Evolutionary conservation across 2,329 filamentous ascomycete species (phyloP), one percentile per base, ranked within the genome.

Genomic region (Aspergillus chevalieri): DNA sequence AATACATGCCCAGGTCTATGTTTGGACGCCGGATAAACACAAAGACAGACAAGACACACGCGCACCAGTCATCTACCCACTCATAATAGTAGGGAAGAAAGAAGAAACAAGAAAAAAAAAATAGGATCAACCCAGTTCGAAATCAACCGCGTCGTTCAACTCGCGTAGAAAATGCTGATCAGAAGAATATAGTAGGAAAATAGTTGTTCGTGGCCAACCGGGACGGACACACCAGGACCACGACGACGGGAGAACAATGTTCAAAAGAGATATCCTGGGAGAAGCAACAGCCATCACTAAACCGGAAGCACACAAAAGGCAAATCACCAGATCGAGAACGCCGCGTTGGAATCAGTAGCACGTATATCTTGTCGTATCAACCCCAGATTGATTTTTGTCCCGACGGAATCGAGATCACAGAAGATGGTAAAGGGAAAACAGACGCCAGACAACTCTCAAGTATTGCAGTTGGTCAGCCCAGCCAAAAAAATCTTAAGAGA

Each of bases 1-100:
- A 26, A 61, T 60, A 66, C 62, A 69, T 68, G 65, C 66, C 67
- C 67, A 65, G 61, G 65, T 70, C 67, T 70, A 70, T 70, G 58
- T 62, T 61, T 67, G 65, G 67, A 70, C 67, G 67, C 67, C 67
- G 58, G 61, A 66, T 59, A 59, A 69, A 67, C 59, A 47, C 54
- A 56, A 62, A 28, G 26, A 28, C 26, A 30, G 26, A 30, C 26
- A 30, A 30, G 26, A 30, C 26, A 63, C 59, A 30, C 26, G 62
- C 59, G 61, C 57, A 57, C 64, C 61, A 63, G 61, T 58, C 61
- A 57, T 63, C 65, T 60, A 53, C 58, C 63, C 61, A 63, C 59
- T 63, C 61, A 62, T 62, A 59, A 62, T 58, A 59, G 57, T 54
- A 56, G 52, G 53, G 58, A 52, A 60, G 46, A 52, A 57, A 59